Evolutionary conservation across 176 grass and related monocot species (phyloP).

Genomic region (Zoysia pacifica): DNA sequence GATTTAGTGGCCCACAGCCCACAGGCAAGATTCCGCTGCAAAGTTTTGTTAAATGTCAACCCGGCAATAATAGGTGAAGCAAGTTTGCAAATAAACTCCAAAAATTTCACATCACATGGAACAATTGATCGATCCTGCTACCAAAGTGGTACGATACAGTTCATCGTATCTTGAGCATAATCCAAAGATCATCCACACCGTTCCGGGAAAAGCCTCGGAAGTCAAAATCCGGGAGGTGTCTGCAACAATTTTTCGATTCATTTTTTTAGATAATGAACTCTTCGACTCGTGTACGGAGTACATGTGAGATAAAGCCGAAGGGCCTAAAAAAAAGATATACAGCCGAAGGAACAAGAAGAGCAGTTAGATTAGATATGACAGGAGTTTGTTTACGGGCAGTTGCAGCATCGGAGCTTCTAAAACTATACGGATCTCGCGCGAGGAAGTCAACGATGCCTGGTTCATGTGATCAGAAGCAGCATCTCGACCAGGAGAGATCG

Average conservation of each 20-base stretch:
- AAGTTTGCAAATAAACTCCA: too few relatives aligned
- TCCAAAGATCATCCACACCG: neutral
- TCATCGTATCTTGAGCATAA: neutral
- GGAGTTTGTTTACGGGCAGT: neutral
- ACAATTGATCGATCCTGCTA: neutral
- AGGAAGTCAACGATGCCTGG: constrained; percentile 10
- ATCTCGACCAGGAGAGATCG: constrained; percentile 1
- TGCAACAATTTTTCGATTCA: constrained; percentile 44
- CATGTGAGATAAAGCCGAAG: constrained; percentile 7
- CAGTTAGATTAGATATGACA: neutral
- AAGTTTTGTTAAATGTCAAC: too few relatives aligned
- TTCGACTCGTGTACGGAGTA: constrained; percentile 55
- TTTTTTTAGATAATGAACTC: neutral
- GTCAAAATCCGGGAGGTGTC: constrained; percentile 24
- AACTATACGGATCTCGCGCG: neutral
- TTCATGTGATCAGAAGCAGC: constrained; percentile 33
- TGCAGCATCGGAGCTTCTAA: neutral
- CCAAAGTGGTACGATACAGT: neutral
- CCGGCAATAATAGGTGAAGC: too few relatives aligned
- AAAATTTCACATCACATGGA: neutral
- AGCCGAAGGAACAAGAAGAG: neutral
- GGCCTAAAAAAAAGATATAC: neutral
- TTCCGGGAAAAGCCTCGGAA: neutral
- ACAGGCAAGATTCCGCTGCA: too few relatives aligned
- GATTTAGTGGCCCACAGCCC: too few relatives aligned